Conservation (phyloP, 768 basidiomycete species). For the Auriscalpium orientale region DNA sequence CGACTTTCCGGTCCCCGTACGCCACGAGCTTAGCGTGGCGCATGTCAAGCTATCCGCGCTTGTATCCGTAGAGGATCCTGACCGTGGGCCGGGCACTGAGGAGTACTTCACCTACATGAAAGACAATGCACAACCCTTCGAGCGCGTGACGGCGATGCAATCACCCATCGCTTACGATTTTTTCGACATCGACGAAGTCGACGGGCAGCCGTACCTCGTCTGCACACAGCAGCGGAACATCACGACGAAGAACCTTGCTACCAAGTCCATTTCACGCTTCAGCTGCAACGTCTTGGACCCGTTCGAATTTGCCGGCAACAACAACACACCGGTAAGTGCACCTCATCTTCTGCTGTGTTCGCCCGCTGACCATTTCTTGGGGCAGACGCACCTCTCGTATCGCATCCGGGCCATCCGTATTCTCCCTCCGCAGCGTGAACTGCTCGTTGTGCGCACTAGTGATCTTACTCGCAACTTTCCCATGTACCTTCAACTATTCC, state of each 20-base stretch:
- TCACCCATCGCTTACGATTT: neutral
- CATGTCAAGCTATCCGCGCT: neutral
- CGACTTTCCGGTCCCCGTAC: neutral
- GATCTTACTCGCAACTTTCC: neutral
- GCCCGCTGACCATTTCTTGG: neutral
- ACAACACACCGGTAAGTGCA: neutral
- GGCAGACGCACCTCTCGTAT: neutral
- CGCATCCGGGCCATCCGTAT: neutral
- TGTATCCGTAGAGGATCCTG: neutral
- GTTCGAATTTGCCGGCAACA: neutral
- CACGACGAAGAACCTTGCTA: neutral
- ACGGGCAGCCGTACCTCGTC: neutral
- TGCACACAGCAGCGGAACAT: neutral
- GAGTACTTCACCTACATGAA: neutral
- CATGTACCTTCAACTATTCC: neutral
- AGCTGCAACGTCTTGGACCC: neutral
- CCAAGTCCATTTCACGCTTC: neutral
- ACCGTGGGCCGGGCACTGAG: neutral
- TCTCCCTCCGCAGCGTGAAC: neutral
- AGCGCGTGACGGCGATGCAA: neutral
- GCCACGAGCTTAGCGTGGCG: neutral
- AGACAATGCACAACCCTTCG: neutral
- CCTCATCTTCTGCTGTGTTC: neutral
- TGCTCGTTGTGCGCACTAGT: neutral
- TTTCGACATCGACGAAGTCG: neutral